Base-by-base conservation (phyloP, 495 filamentous ascomycete genomes). In the Podospora appendiculata region DNA sequence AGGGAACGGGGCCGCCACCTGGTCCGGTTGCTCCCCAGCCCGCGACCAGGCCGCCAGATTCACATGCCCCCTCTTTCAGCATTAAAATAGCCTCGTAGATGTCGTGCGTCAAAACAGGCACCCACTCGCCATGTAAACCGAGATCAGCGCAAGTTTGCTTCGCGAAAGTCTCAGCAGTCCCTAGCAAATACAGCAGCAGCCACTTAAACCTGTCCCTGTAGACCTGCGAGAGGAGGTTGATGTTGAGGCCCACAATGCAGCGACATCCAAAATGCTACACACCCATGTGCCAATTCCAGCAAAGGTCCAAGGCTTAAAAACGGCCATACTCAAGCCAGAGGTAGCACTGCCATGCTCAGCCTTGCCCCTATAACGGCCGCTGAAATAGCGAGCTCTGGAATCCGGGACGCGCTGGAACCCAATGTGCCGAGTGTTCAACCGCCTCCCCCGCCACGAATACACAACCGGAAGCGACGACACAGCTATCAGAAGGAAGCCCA, bases 191-290 rank as follows among this genome's bases (percentile, higher is more conserved):
- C 8, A 96, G 79, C 5, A 99, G 75, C 14, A 92, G 96, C 93
- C 93, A 99, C 65, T 99, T 94, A 58, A 99, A 97, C 66, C 88
- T 95, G 76, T 99, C 93, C 5, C 87, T 92, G 68, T 95, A 97
- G 14, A 97, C 82, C 51, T 87, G 84, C 55, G 95, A 95, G 47
- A 88, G 85, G 17, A 97, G 79, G 58, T 95, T 96, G 60, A 99
- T 90, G 66, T 87, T 95, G 18, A 99, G 79, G 46, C 77, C 88
- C 61, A 97, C 81, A 64, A 97, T 84, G 63, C 90, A 95, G 51
- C 90, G 81, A 64, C 95, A 95, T n/a, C n/a, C 25, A 25, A 2
- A 25, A 25, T 25, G 25, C 25, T 5, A 25, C 2, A 25, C 25
- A 25, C 25, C 25, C 25, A 25, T 2, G 25, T 25, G 25, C 5